Evolutionary conservation across 2,329 filamentous ascomycete species (phyloP).

Genomic region (Hymenoscyphus linearis): DNA sequence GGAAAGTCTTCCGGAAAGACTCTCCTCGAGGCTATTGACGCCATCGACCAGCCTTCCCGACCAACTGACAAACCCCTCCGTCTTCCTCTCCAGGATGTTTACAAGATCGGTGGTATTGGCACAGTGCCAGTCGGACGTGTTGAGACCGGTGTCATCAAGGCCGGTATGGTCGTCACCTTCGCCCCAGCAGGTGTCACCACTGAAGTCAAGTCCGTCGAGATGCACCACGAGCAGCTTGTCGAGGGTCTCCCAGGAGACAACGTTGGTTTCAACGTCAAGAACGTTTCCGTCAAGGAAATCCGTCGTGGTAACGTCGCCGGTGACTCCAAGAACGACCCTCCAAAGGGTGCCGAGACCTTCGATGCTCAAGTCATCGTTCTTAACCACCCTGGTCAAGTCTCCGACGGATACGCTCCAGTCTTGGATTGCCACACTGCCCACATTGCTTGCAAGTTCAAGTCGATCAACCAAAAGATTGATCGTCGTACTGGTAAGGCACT

Average conservation of each 20-base stretch:
- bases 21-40: slow-evolving; percentile 97
- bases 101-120: slow-evolving; percentile 99
- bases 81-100: slow-evolving; percentile 99
- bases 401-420: slow-evolving; percentile 97
- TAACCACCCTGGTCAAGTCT: slow-evolving; percentile 99
- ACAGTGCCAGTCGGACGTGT: slow-evolving; percentile 99
- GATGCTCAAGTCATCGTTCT: slow-evolving; percentile 99
- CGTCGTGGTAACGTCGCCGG: slow-evolving; percentile 99
- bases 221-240: slow-evolving; percentile 98
- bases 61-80: slow-evolving; percentile 99
- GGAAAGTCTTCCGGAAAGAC: slow-evolving; percentile 90
- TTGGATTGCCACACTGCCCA: slow-evolving; percentile 99
- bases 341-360: slow-evolving; percentile 84
- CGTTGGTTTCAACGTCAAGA: slow-evolving; percentile 99
- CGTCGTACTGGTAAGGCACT: slow-evolving; percentile 98
- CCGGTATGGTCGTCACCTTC: slow-evolving; percentile 93
- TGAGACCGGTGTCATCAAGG: slow-evolving; percentile 96
- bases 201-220: slow-evolving; percentile 99
- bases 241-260: slow-evolving; percentile 99
- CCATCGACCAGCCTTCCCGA: slow-evolving; percentile 87
- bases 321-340: slow-evolving; percentile 99
- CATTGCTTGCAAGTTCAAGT: slow-evolving; percentile 99
- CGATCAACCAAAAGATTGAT: slow-evolving; percentile 99
- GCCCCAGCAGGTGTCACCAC: slow-evolving; percentile 98
- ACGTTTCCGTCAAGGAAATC: slow-evolving; percentile 99